Evolutionary conservation across 1,284 basidiomycete genomes (phyloP), one percentile per base, ranked within the genome.

Genomic region (Pseudozyma sp.): DNA sequence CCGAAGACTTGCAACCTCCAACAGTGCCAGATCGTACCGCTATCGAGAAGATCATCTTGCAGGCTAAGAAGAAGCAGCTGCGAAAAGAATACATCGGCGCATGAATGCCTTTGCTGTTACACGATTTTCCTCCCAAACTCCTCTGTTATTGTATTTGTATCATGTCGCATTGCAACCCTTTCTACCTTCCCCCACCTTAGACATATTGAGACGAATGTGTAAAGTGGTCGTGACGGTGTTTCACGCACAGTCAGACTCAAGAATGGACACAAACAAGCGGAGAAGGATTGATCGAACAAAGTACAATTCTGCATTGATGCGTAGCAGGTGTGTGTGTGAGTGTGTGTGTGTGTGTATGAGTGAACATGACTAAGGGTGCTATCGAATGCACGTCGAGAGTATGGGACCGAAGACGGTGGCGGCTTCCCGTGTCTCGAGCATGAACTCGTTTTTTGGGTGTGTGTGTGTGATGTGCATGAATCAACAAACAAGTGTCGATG

Each of bases 241-340:
- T 24, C 24, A 24, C 24, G 24, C 24, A 24, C 24, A 24, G 24
- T 24, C 24, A 24, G 24, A 24, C 24, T 24, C 24, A 24, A 24
- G 13, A 7, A 30, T 45, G 35, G 35, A 5, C 8, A 10, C 10
- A 37, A 2, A 42, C 40, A 42, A n/a, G 40, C 30, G 1, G 14
- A 19, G 14, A 43, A 40, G 7, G 5, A 3, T 10, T 24, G 34
- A 54, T 54, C 53, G 53, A 52, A 63, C 61, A 68, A 63, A 62
- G 67, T 69, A 69, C 67, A 69, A 69, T 59, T 69, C 67, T 69
- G 67, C 67, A 69, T 69, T 63, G 60, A 68, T 68, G 66, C 60
- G 54, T 24, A 42, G 13, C 48, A 43, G 44, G 30, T 31, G 31
- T 54, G 55, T 51, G 53, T 50, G 34, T 39, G 16, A 42, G 47